Evolutionary conservation across 768 basidiomycete genomes (phyloP), one percentile per base, ranked within the genome.

Genomic region (Podaxis rugospora): DNA sequence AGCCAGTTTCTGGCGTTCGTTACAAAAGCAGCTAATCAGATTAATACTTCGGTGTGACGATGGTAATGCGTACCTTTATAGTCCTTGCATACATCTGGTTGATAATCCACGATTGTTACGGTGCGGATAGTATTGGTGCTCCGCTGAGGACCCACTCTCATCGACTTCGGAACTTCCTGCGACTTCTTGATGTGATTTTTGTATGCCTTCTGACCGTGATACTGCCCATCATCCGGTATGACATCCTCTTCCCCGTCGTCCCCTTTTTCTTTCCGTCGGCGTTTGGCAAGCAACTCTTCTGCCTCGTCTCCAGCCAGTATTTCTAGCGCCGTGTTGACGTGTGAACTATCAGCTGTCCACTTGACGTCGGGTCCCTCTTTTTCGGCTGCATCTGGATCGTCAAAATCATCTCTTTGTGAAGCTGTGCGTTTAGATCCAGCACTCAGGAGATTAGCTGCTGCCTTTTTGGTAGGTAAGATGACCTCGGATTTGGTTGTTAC

Each of bases 81-180:
- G 74, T 98, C 96, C 74, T 99, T 99, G 76, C 96, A 99, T 16
- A 99, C 96, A 69, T 98, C 96, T 2, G 96, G 96, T 73, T 99
- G 96, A 75, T 98, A 99, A 78, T 99, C 96, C 50, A 92, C 83
- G 61, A 98, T 88, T 3, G 96, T 98, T 50, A 96, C 95, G 2
- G 93, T 95, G 59, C 94, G 84, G 66, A 99, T 93, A 62, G 91
- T 98, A 76, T 72, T 90, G 47, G 76, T 86, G 70, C 75, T 87
- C 72, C 88, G 80, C 72, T 90, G 93, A 65, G 84, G 96, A 51
- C 84, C 95, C 56, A 85, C 86, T 64, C 88, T 85, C 88, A 95
- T 95, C 16, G 89, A 86, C 72, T 94, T 95, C 2, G 93, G 90
- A 7, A 93, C 71, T 69, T 94, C 91, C 67, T 89, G 85, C 68